Conservation (phyloP, 108 stramenopile genomes). For the Craspedostauros australis region DNA sequence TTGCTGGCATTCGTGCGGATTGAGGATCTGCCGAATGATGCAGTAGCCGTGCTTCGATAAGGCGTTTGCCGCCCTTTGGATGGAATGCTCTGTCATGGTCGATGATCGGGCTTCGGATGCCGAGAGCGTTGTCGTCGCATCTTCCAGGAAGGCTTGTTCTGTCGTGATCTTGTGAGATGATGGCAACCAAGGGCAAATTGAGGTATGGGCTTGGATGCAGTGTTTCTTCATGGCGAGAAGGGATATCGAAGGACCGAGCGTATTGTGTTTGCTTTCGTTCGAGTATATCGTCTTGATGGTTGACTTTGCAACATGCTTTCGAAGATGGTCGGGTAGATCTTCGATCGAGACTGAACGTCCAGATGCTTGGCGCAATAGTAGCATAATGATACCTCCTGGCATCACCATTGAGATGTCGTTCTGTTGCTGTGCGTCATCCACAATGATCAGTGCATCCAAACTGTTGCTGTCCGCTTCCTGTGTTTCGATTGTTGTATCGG, state of each 20-base stretch:
- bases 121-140: slow-evolving; percentile 23
- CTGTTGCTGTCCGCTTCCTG: too few species aligned
- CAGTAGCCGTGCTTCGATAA: slow-evolving; percentile 56
- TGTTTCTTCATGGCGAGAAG: slow-evolving; percentile 1
- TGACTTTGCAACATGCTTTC: too few species aligned
- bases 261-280: not conserved
- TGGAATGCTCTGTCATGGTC: slow-evolving; percentile 28
- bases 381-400: not conserved
- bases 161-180: slow-evolving; percentile 4
- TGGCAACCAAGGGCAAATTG: slow-evolving; percentile 34
- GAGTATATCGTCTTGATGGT: not conserved
- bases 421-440: too few species aligned
- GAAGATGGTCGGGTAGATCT: too few species aligned
- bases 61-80: slow-evolving; percentile 30
- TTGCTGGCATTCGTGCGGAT: slow-evolving; percentile 34
- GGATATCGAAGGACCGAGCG: not conserved
- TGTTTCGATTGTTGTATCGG: not conserved
- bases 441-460: too few species aligned
- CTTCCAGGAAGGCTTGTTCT: slow-evolving; percentile 16
- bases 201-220: slow-evolving; percentile 14
- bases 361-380: slow-evolving; percentile 1
- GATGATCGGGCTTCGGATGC: slow-evolving; percentile 16
- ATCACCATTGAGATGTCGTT: slow-evolving; percentile 1
- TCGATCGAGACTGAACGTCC: not conserved
- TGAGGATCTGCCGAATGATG: slow-evolving; percentile 43